phyloP scores from a whole-genome alignment of 1,284 basidiomycete genomes.

The Mycena sp. region DNA sequence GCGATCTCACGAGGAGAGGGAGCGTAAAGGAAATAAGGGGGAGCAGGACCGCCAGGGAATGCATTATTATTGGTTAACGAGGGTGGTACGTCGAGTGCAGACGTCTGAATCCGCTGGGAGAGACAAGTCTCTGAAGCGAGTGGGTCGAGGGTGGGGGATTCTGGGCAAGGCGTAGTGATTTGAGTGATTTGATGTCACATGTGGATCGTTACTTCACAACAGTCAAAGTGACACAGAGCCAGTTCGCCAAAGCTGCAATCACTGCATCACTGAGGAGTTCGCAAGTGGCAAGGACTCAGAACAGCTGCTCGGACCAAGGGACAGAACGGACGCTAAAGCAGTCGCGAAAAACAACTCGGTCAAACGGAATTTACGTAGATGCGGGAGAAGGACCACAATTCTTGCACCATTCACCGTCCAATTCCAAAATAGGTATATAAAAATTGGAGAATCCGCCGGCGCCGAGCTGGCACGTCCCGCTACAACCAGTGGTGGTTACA shows the following conservation, averaged over 20 bases:
- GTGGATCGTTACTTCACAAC: constrained; percentile 1
- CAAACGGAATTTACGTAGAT: constrained; percentile 9
- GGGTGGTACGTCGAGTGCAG: constrained; percentile 27
- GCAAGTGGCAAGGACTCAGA: not conserved
- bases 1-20: constrained; percentile 23
- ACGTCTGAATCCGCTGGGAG: too few relatives aligned
- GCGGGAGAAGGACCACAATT: too few relatives aligned
- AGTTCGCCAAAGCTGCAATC: constrained; percentile 8
- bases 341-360: not conserved
- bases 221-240: not conserved
- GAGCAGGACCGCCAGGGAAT: constrained; percentile 34
- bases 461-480: too few relatives aligned
- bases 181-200: not conserved
- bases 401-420: constrained; percentile 4
- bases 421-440: constrained; percentile 17
- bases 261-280: not conserved
- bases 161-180: not conserved
- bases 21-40: constrained; percentile 25
- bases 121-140: too few relatives aligned
- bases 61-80: constrained; percentile 26
- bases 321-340: not conserved
- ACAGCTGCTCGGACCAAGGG: not conserved
- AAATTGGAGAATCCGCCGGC: too few relatives aligned
- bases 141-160: constrained; percentile 19
- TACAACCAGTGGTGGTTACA: too few relatives aligned